phyloP scores from a whole-genome alignment of 1,139 yeast species.

The Komagataea norvegica region DNA sequence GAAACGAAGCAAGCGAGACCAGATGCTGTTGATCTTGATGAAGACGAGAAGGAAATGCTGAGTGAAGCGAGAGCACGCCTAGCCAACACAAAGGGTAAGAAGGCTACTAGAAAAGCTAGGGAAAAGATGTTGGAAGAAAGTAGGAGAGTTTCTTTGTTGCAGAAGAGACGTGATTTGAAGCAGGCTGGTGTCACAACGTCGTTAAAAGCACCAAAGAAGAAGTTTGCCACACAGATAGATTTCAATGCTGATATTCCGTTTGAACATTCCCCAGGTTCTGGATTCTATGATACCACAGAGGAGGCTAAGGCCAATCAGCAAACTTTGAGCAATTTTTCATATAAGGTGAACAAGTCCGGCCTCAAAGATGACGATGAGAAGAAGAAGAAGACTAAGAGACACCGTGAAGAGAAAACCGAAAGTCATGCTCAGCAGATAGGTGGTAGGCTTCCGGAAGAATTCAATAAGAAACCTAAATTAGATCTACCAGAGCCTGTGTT shows the following conservation, averaged over 20 bases:
- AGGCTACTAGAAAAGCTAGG: constrained; percentile 86
- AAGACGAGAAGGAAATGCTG: constrained; percentile 88
- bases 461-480: constrained; percentile 50
- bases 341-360: constrained; percentile 45
- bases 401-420: constrained; percentile 22
- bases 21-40: constrained; percentile 73
- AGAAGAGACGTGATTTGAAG: constrained; percentile 78
- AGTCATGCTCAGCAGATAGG: constrained; percentile 18
- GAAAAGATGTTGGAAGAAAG: constrained; percentile 78
- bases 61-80: constrained; percentile 90
- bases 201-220: constrained; percentile 37
- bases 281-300: constrained; percentile 61
- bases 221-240: constrained; percentile 64
- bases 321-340: constrained; percentile 42
- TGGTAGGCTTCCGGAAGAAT: constrained; percentile 33
- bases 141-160: constrained; percentile 67
- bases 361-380: constrained; percentile 35
- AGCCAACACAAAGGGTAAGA: constrained; percentile 91
- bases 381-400: constrained; percentile 25
- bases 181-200: constrained; percentile 74
- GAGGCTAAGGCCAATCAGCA: constrained; percentile 44
- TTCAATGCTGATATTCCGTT: constrained; percentile 81
- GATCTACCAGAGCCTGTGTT: constrained; percentile 50
- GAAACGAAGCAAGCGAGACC: constrained; percentile 85
- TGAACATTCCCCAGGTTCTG: constrained; percentile 67